Conservation (phyloP, 2,329 filamentous ascomycete species). For the Ilyonectria mors-panacis region DNA sequence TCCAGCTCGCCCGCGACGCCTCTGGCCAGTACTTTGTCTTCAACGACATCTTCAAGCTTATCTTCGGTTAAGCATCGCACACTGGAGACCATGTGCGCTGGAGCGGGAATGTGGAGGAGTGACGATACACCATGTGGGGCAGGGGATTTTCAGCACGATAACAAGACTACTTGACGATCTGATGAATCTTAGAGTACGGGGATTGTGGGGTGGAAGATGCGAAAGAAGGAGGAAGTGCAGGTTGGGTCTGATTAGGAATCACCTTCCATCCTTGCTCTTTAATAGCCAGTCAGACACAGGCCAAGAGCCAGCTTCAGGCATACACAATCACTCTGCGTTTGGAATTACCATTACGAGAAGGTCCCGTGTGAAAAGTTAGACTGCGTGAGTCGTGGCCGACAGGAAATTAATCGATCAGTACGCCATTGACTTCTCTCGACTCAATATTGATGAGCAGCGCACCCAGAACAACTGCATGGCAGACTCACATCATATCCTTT, state of each 20-base stretch:
- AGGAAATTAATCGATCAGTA: not conserved
- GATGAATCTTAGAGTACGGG: conserved; percentile 42
- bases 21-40: conserved; percentile 85
- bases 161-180: conserved; percentile 39
- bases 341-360: conserved; percentile 3
- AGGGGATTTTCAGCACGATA: conserved; percentile 20
- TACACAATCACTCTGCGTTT: conserved; percentile 18
- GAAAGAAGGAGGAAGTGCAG: conserved; percentile 13
- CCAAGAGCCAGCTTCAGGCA: conserved; percentile 13
- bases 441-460: too few relatives aligned
- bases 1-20: conserved; percentile 83
- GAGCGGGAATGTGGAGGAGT: conserved; percentile 7
- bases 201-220: not conserved
- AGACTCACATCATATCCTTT: too few relatives aligned
- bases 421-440: not conserved
- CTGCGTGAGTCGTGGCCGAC: not conserved
- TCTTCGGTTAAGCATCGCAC: conserved; percentile 71
- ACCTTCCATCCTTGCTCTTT: conserved; percentile 15
- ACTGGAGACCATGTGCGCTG: not conserved
- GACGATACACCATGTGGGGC: conserved; percentile 33
- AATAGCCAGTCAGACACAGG: conserved; percentile 8
- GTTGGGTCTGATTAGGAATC: conserved; percentile 27
- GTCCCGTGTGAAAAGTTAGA: not conserved
- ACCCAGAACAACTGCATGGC: too few relatives aligned
- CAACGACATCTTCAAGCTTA: conserved; percentile 96